phyloP scores from a whole-genome alignment of 148 eudicot species.

The Rhododendron molle region DNA sequence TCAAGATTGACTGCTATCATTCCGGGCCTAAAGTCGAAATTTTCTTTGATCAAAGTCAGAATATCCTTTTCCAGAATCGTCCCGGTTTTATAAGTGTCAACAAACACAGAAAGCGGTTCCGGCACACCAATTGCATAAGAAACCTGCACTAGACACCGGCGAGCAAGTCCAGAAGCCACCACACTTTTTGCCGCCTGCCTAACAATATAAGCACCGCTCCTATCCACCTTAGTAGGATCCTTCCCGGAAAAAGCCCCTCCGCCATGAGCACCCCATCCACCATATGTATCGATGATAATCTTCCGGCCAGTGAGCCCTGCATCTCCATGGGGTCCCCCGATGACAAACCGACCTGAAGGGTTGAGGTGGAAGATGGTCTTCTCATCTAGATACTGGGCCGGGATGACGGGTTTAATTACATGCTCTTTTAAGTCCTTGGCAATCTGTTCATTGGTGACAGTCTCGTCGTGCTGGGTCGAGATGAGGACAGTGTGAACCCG shows the following conservation, averaged over 20 bases:
- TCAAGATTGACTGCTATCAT: neutral
- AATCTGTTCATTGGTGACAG: neutral
- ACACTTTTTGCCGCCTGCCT: neutral
- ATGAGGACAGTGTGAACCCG: neutral
- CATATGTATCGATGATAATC: neutral
- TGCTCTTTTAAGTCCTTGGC: neutral
- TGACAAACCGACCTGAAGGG: neutral
- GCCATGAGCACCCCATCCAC: neutral
- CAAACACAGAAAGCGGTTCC: neutral
- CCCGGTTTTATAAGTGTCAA: neutral
- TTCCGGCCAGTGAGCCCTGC: neutral
- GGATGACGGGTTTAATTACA: neutral
- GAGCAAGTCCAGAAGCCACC: neutral
- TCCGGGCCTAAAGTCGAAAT: neutral
- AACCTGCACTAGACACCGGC: neutral
- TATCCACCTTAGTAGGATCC: neutral
- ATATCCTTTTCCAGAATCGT: neutral
- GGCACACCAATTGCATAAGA: neutral
- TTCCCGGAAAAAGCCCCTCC: neutral
- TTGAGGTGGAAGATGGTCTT: neutral
- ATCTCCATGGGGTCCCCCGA: neutral
- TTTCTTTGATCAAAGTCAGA: neutral
- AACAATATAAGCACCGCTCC: neutral
- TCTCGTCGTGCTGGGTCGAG: neutral
- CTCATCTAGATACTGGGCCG: neutral